A percentile compares a stretch with the other conserved stretches of the same genome.
Evolutionary conservation across 495 filamentous ascomycete genomes (phyloP).

Genomic region (Tuber magnatum): DNA sequence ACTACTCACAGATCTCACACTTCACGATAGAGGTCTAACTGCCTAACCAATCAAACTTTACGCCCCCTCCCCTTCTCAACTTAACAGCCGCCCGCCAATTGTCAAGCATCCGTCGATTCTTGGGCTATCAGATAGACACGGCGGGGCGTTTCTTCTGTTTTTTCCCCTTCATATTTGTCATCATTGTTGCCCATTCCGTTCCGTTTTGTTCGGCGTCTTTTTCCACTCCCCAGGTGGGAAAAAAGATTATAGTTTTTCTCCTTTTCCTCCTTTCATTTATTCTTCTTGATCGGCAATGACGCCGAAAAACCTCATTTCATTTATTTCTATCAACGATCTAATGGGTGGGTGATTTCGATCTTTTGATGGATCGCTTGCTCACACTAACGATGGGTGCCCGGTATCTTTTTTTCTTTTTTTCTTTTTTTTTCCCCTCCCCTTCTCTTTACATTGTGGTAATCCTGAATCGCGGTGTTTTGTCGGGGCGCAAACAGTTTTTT

Average conservation of each 20-base stretch:
- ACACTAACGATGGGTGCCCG: background rate
- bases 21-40: conserved; percentile 57
- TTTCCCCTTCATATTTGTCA: background rate
- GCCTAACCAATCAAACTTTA: background rate
- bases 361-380: background rate
- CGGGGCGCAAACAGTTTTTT: background rate
- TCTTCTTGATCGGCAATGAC: background rate
- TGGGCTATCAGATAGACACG: background rate
- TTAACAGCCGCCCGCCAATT: background rate
- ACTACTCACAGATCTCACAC: conserved; percentile 62
- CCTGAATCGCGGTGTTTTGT: background rate
- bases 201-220: background rate
- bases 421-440: too few relatives aligned
- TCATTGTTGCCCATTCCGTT: background rate
- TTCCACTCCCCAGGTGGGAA: conserved; percentile 4
- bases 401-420: background rate
- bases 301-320: background rate
- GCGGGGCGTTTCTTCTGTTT: background rate
- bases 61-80: background rate
- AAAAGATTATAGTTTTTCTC: background rate
- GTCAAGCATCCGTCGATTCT: background rate
- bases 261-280: background rate
- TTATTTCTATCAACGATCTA: conserved; percentile 2
- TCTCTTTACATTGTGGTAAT: background rate
- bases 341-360: background rate